phyloP scores from a whole-genome alignment of 1,139 yeast genomes.

The Magnusiomyces sp. region DNA sequence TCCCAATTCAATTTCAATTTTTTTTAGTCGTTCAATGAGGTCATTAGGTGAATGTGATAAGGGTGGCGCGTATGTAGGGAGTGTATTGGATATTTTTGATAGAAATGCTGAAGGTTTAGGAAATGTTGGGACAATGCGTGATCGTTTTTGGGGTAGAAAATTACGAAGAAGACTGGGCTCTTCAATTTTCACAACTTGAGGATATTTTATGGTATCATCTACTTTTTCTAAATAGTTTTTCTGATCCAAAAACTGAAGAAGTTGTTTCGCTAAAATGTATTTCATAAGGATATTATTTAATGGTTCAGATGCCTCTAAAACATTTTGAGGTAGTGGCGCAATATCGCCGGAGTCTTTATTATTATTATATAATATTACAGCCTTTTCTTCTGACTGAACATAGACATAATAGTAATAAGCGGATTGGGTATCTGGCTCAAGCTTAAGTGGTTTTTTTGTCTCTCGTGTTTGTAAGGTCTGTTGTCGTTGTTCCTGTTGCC shows the following conservation, averaged over 20 bases:
- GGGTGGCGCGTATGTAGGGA: constrained; percentile 3
- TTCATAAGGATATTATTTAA: not conserved
- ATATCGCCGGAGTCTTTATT: not conserved
- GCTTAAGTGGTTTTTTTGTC: too few species aligned
- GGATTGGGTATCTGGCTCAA: not conserved
- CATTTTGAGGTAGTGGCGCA: not conserved
- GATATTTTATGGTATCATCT: not conserved
- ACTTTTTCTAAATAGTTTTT: not conserved
- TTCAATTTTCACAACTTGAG: not conserved
- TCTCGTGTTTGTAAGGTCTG: not conserved
- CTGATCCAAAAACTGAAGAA: not conserved
- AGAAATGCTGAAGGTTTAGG: not conserved
- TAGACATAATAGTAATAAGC: constrained; percentile 1
- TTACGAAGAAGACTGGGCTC: not conserved
- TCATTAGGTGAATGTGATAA: too few species aligned
- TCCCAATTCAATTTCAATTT: not conserved
- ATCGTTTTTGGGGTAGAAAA: constrained; percentile 1
- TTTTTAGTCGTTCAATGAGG: not conserved
- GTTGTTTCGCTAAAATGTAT: not conserved
- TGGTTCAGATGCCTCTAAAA: not conserved
- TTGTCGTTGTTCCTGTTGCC: not conserved
- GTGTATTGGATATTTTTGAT: not conserved
- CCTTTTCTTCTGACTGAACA: not conserved
- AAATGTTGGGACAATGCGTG: not conserved
- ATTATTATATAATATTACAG: not conserved